Evolutionary conservation across 495 filamentous ascomycete genomes (phyloP), one percentile per base, ranked within the genome.

Genomic region (Daldinia concentrica): DNA sequence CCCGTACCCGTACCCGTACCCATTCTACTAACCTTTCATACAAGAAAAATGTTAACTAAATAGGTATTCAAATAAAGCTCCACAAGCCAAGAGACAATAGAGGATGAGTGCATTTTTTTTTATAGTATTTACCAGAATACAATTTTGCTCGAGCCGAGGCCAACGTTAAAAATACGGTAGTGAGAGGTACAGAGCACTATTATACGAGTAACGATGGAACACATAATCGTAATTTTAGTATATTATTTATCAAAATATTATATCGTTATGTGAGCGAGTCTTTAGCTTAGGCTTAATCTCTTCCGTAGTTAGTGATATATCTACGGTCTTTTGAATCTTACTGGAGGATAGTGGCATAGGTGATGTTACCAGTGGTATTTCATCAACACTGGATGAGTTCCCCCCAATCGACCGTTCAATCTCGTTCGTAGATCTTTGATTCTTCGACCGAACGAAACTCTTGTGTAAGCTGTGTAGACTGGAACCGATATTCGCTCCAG

Each of bases 361-460:
- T 32, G 61, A 56, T 9, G 65, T 32, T 39, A 74, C 71, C 19
- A 76, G 32, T 15, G 74, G 71, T 14, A 76, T 71, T 22, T 66
- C 71, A 22, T 76, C 74, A 12, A 63, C 56, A 48, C 74, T 74
- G 9, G 74, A 74, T n/a, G 64, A 66, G 32, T 68, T 65, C 11
- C 67, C 66, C n/a, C 61, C 65, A 1, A 63, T 61, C 26, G 74
- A 68, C 11, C 62, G 45, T 29, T 61, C 59, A 1, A 57, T 52
- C 36, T 48, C 66, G 29, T 75, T 54, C 6, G 62, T 43, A 36
- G 58, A 30, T 24, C 55, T 55, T 45, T 64, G 66, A 12, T 62
- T 60, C 24, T 68, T 73, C 17, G 60, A 59, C n/a, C 32, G 24
- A 8, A 1, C 41, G 36, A 51, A 71, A 26, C 56, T 67, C 26